Evolutionary conservation across 768 basidiomycete species (phyloP), one percentile per base, ranked within the genome.

Genomic region (Hebeloma cylindrosporum): DNA sequence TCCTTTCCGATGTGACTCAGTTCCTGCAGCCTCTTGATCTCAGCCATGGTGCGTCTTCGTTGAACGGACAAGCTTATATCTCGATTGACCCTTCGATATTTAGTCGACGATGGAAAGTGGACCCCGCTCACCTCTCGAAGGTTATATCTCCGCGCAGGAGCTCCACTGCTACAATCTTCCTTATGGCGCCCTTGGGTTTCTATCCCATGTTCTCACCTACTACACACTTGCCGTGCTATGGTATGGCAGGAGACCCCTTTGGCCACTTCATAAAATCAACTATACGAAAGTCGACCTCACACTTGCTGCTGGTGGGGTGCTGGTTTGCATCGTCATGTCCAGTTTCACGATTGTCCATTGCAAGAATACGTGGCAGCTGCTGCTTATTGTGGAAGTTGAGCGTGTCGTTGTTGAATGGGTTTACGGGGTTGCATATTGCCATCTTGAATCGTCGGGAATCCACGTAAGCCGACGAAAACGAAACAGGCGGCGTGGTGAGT

Each of bases 351-450:
- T 59, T 45, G 43, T 61, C 29, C 57, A 52, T 33, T 59, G 58
- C 53, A 52, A 46, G 32, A 52, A 55, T 34, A 57, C 55, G 13
- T 61, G 60, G 60, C 57, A 61, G 51, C 47, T 58, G n/a, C 44
- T 61, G 7, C 49, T 57, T 17, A 58, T 60, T 14, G 60, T 61
- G 60, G 60, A 61, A 61, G 41, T 28, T 61, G 49, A 57, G 57
- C 51, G 59, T 61, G 60, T 57, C 55, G 5, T 29, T 58, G 38
- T 40, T 61, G 35, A 61, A 55, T 30, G 57, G 57, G 5, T 26
- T 55, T 8, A 61, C 60, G 7, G 57, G 48, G 8, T 35, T 59
- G 30, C 55, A 57, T 49, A 52, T 61, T 13, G 57, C 60, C 2
- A 50, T 59, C 33, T 41, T 60, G 40, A 42, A n/a, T 52, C 18